These are phyloP conservation scores for Oryza glumipatula DNA, from an alignment of 176 grass and related monocot genomes.

Conservation along the genomic window DNA sequence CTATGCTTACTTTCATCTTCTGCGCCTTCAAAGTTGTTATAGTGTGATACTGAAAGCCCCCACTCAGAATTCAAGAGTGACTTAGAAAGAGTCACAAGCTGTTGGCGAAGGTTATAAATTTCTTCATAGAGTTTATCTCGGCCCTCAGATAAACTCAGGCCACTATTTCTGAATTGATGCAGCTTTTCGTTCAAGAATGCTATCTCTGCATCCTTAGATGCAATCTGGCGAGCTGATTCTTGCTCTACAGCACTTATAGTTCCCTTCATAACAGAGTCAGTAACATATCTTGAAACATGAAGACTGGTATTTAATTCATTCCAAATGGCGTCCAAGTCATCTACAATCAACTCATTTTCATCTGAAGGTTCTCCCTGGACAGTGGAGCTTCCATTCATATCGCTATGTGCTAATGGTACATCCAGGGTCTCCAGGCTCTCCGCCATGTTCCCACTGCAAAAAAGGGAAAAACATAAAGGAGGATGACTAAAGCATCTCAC, in stretches of 20 bases:
- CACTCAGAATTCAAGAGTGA: slow-evolving; percentile 60
- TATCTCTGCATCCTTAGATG: slow-evolving; percentile 61
- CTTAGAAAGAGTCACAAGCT: slow-evolving; percentile 59
- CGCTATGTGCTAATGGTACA: not conserved
- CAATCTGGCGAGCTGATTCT: slow-evolving; percentile 34
- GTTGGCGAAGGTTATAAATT: slow-evolving; percentile 49
- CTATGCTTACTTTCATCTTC: slow-evolving; percentile 48
- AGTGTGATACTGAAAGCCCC: slow-evolving; percentile 48
- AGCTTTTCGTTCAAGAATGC: slow-evolving; percentile 44
- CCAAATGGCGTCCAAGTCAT: slow-evolving; percentile 47
- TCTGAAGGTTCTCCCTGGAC: slow-evolving; percentile 24
- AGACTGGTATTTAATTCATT: slow-evolving; percentile 46
- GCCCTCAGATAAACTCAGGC: slow-evolving; percentile 24
- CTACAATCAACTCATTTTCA: slow-evolving; percentile 32
- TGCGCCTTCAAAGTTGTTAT: slow-evolving; percentile 45
- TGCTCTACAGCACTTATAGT: slow-evolving; percentile 50
- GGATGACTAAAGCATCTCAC: not conserved
- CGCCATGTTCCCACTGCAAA: slow-evolving; percentile 39
- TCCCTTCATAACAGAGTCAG: slow-evolving; percentile 46
- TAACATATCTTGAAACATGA: slow-evolving; percentile 52
- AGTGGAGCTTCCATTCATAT: slow-evolving; percentile 16
- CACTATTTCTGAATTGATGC: slow-evolving; percentile 30
- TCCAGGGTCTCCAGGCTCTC: slow-evolving; percentile 9
- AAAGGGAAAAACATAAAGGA: not conserved
- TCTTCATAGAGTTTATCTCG: slow-evolving; percentile 52